A percentile compares a stretch with the other conserved stretches of the same genome.
phyloP scores from a whole-genome alignment of 805 yeast species.

The Nakazawaea ishiwadae region DNA sequence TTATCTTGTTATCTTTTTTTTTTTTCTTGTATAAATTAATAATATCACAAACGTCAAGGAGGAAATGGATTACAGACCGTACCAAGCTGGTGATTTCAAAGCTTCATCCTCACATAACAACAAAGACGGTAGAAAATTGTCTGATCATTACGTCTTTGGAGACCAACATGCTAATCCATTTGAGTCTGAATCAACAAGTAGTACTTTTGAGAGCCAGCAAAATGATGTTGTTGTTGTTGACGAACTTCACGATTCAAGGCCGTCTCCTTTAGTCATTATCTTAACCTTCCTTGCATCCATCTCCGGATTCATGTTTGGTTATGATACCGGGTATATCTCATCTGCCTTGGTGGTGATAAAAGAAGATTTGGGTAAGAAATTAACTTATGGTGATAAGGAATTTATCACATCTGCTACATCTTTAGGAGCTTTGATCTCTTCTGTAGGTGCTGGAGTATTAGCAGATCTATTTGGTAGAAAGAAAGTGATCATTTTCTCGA shows the following conservation, averaged over 20 bases:
- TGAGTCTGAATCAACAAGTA: conserved; percentile 1
- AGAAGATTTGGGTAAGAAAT: conserved; percentile 35
- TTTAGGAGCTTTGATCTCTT: conserved; percentile 49
- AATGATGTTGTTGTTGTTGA: background rate
- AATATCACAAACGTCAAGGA: too few relatives aligned
- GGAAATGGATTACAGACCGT: background rate
- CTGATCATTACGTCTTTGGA: background rate
- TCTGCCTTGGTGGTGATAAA: conserved; percentile 51
- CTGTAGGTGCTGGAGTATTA: conserved; percentile 41
- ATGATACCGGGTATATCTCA: conserved; percentile 57
- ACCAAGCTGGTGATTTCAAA: conserved; percentile 1
- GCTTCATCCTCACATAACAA: background rate
- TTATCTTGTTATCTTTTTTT: background rate
- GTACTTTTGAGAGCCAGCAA: too few relatives aligned
- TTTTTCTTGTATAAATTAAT: too few relatives aligned
- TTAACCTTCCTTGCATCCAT: conserved; percentile 47
- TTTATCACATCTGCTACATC: conserved; percentile 52
- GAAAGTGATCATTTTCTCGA: conserved; percentile 39
- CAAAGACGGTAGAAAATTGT: background rate
- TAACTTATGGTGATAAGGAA: conserved; percentile 44
- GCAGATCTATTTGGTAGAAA: conserved; percentile 48
- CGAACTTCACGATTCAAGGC: conserved; percentile 18
- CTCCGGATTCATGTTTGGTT: conserved; percentile 58
- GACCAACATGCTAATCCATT: background rate
- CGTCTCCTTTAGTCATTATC: conserved; percentile 36